phyloP scores from a whole-genome alignment of 2,329 filamentous ascomycete genomes.

The Aspergillus glaucus region DNA sequence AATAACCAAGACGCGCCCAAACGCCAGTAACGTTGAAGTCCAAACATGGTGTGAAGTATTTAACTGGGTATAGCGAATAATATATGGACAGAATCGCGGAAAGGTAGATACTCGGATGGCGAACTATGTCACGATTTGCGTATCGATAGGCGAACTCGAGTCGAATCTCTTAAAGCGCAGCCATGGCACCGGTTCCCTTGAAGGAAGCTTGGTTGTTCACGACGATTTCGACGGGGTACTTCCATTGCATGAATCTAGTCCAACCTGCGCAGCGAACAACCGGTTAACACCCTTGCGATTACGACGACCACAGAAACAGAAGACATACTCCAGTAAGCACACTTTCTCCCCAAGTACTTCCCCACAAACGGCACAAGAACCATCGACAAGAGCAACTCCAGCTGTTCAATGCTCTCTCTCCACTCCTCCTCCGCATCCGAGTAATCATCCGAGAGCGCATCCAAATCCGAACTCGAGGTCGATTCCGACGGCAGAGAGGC shows the following conservation, averaged over 20 bases:
- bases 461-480: constrained; percentile 32
- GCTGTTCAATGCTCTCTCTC: constrained; percentile 87
- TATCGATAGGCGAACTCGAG: not conserved
- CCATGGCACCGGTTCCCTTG: constrained; percentile 57
- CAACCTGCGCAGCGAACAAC: constrained; percentile 56
- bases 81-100: not conserved
- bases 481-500: constrained; percentile 40
- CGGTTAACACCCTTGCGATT: constrained; percentile 5
- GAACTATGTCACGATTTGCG: too few relatives aligned
- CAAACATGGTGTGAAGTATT: not conserved
- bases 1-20: not conserved
- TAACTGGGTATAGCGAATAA: not conserved
- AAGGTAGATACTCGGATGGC: too few relatives aligned
- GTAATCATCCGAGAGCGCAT: constrained; percentile 48
- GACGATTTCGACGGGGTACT: constrained; percentile 72
- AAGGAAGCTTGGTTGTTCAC: constrained; percentile 56
- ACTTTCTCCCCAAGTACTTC: constrained; percentile 90
- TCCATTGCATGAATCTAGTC: constrained; percentile 92
- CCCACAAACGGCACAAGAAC: constrained; percentile 88
- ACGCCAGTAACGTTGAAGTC: not conserved
- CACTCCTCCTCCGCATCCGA: constrained; percentile 92
- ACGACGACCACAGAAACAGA: not conserved
- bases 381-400: constrained; percentile 90
- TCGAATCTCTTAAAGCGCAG: constrained; percentile 27
- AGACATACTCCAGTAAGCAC: constrained; percentile 83